phyloP scores from a whole-genome alignment of 2,329 filamentous ascomycete species.

The Neoscytalidium dimidiatum region DNA sequence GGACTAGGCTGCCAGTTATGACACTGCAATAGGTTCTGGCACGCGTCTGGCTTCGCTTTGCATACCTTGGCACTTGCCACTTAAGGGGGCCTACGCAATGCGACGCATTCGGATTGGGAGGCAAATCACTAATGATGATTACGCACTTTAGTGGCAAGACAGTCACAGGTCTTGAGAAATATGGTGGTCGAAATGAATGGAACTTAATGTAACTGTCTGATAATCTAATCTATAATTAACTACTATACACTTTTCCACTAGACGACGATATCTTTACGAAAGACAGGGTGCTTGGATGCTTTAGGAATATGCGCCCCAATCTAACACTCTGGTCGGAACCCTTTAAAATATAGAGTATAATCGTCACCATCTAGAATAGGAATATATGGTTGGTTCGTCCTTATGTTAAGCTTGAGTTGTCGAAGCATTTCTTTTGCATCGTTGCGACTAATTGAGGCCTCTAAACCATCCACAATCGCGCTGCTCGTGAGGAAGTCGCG shows the following conservation, averaged over 20 bases:
- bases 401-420: background rate
- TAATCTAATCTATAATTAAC: no score
- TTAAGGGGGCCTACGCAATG: background rate
- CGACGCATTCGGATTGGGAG: background rate
- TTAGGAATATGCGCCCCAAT: no score
- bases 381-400: background rate
- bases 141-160: no score
- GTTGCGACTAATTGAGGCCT: background rate
- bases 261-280: no score
- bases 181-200: no score
- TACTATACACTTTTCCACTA: no score
- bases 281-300: no score
- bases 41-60: background rate
- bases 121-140: background rate
- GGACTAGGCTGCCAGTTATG: background rate
- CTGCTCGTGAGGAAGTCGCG: background rate
- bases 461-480: background rate
- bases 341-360: no score
- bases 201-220: no score
- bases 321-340: no score
- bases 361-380: no score
- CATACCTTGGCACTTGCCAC: background rate
- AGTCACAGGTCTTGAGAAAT: no score
- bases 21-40: background rate
- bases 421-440: background rate